Evolutionary conservation across 225 moss, liverwort and hornwort species (phyloP).

Genomic region (Climacium dendroides): DNA sequence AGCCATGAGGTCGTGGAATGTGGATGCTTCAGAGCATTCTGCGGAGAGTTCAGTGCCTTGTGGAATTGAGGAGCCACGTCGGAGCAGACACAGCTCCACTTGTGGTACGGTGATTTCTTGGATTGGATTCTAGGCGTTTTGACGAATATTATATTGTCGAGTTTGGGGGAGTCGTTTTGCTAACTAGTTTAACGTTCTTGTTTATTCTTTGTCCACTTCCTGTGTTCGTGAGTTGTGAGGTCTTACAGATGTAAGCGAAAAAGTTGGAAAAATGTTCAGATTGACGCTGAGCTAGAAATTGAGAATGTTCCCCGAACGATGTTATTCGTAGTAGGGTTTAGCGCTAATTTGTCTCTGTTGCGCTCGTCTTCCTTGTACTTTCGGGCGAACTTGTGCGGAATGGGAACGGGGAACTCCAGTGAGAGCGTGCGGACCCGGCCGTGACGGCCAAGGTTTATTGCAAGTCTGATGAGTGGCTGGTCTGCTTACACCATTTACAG

Average conservation of each 20-base stretch:
- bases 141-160: not conserved
- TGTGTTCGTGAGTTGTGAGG: not conserved
- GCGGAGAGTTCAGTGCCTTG: not conserved
- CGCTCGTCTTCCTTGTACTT: not conserved
- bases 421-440: not conserved
- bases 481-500: not conserved
- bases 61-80: not conserved
- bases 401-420: not conserved
- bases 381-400: not conserved
- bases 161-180: not conserved
- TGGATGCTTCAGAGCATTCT: not conserved
- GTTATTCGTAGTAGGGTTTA: not conserved
- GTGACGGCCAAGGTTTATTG: slow-evolving; percentile 8
- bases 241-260: not conserved
- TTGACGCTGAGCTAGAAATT: not conserved
- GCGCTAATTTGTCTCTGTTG: not conserved
- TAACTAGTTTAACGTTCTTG: not conserved
- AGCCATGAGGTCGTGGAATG: not conserved
- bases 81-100: not conserved
- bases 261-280: not conserved
- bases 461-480: not conserved
- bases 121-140: not conserved
- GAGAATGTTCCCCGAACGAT: not conserved
- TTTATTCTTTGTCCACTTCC: too few relatives aligned
- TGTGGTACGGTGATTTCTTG: not conserved